These are phyloP conservation scores for Kuraishia hungarica DNA, from an alignment of 805 yeast genomes.

Conservation along the genomic window DNA sequence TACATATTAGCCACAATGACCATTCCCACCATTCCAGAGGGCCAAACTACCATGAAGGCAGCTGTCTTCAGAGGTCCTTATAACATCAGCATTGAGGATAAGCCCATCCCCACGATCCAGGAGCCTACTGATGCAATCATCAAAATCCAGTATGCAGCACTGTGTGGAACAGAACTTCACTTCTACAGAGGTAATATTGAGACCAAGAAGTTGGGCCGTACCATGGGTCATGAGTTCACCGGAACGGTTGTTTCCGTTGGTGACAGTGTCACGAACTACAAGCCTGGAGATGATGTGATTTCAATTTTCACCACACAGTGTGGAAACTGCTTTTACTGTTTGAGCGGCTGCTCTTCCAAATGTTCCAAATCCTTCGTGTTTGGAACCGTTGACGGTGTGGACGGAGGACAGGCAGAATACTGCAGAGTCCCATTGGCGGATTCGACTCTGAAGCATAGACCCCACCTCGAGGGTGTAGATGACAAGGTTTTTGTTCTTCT, in stretches of 20 bases:
- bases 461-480: conserved; percentile 22
- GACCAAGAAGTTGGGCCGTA: conserved; percentile 26
- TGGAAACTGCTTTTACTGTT: conserved; percentile 51
- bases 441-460: conserved; percentile 36
- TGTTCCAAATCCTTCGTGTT: conserved; percentile 48
- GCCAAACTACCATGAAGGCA: conserved; percentile 32
- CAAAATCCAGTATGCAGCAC: conserved; percentile 36
- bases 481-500: conserved; percentile 42
- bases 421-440: conserved; percentile 52
- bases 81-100: conserved; percentile 28
- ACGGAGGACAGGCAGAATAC: conserved; percentile 59
- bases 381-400: conserved; percentile 41
- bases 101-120: conserved; percentile 30
- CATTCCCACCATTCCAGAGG: conserved; percentile 20
- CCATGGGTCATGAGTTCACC: conserved; percentile 44
- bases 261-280: conserved; percentile 19
- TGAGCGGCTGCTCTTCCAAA: conserved; percentile 43
- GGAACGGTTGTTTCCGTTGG: conserved; percentile 36
- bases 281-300: conserved; percentile 37
- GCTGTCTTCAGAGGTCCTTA: conserved; percentile 37
- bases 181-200: conserved; percentile 42
- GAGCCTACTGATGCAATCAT: conserved; percentile 34
- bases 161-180: conserved; percentile 51
- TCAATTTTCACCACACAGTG: conserved; percentile 48
- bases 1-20: conserved; percentile 12